phyloP scores from a whole-genome alignment of 2,329 filamentous ascomycete genomes.

The Cordyceps tenuipes region DNA sequence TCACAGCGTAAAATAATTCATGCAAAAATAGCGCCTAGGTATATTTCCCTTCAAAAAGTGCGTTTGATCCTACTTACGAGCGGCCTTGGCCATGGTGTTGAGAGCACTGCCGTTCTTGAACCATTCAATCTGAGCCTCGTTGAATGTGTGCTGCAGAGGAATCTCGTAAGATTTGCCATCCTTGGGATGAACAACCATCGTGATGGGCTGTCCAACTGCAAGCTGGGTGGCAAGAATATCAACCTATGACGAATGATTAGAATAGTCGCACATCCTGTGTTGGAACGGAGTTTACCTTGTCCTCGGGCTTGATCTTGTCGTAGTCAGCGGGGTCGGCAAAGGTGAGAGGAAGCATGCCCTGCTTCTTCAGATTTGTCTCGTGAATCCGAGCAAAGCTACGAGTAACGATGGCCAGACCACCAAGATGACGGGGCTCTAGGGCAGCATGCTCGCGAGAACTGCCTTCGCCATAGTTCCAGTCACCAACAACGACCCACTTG shows the following conservation, averaged over 20 bases:
- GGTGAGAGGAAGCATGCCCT: conserved; percentile 98
- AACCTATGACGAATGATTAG: conserved; percentile 36
- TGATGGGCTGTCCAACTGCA: conserved; percentile 86
- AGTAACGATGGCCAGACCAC: conserved; percentile 93
- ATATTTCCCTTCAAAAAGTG: not conserved
- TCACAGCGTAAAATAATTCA: not conserved
- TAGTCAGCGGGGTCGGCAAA: conserved; percentile 94
- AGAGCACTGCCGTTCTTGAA: conserved; percentile 96
- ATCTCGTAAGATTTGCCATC: conserved; percentile 74
- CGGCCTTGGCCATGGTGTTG: conserved; percentile 90
- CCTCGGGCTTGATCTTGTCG: conserved; percentile 89
- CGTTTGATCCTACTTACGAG: conserved; percentile 24
- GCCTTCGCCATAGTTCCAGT: conserved; percentile 99
- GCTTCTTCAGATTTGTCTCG: conserved; percentile 99
- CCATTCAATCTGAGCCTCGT: conserved; percentile 96
- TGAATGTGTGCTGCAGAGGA: conserved; percentile 90
- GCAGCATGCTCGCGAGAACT: conserved; percentile 97
- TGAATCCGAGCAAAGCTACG: conserved; percentile 97
- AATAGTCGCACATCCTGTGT: conserved; percentile 14
- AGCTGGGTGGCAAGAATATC: conserved; percentile 85
- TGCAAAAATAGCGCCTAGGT: conserved; percentile 11
- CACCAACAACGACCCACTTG: conserved; percentile 94
- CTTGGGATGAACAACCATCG: conserved; percentile 85
- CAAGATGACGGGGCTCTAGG: conserved; percentile 93
- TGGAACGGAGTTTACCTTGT: conserved; percentile 51